Evolutionary conservation across 2,329 filamentous ascomycete genomes (phyloP).

Genomic region (Fusarium devonianum): DNA sequence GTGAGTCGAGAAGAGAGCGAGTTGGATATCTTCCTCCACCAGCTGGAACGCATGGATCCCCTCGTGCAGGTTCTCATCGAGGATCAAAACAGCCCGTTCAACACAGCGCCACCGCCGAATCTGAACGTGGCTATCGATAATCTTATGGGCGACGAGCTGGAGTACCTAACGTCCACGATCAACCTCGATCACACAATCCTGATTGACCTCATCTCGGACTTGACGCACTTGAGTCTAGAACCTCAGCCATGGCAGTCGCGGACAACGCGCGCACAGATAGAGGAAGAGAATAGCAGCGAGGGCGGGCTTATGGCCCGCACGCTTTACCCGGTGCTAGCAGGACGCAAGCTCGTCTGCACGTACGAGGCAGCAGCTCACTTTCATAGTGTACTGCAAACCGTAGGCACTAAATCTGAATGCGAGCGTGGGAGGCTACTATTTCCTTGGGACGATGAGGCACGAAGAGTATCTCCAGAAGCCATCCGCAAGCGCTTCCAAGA

Average conservation of each 20-base stretch:
- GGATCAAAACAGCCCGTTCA: slow-evolving; percentile 38
- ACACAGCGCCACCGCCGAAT: slow-evolving; percentile 34
- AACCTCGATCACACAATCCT: slow-evolving; percentile 54
- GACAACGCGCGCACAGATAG: slow-evolving; percentile 46
- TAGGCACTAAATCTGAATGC: slow-evolving; percentile 49
- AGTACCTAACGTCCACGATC: slow-evolving; percentile 46
- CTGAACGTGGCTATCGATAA: slow-evolving; percentile 42
- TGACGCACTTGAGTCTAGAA: slow-evolving; percentile 47
- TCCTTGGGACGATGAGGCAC: slow-evolving; percentile 36
- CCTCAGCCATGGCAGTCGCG: slow-evolving; percentile 46
- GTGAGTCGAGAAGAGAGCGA: slow-evolving; percentile 40
- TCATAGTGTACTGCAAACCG: slow-evolving; percentile 46
- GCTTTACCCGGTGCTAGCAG: slow-evolving; percentile 47
- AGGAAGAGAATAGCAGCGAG: slow-evolving; percentile 43
- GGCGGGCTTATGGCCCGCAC: slow-evolving; percentile 46
- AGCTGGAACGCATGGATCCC: slow-evolving; percentile 42
- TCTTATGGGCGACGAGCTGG: slow-evolving; percentile 44
- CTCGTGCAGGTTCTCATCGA: slow-evolving; percentile 47
- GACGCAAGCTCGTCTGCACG: slow-evolving; percentile 48
- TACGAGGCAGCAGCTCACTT: slow-evolving; percentile 50
- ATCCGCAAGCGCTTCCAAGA: slow-evolving; percentile 42
- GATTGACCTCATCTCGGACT: slow-evolving; percentile 51
- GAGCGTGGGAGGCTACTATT: slow-evolving; percentile 47
- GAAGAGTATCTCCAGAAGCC: slow-evolving; percentile 11
- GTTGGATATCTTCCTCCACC: slow-evolving; percentile 45